Evolutionary conservation across 331 rosid genomes (phyloP), one percentile per base, ranked within the genome.

Genomic region (Acacia pycnantha): DNA sequence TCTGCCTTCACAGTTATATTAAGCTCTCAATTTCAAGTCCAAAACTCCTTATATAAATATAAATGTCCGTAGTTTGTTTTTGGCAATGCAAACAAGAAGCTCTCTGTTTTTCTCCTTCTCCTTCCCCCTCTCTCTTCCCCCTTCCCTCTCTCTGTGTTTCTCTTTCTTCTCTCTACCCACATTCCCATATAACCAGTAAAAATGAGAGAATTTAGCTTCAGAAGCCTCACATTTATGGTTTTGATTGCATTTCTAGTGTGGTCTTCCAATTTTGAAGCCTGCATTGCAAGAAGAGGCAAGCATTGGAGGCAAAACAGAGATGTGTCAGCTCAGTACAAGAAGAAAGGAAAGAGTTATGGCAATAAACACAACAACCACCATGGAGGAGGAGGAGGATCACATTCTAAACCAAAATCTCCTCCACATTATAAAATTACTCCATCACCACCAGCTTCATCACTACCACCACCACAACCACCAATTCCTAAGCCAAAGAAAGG

Each of bases 251-350:
- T 91, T 86, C 82, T 94, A 2, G 77, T 96, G 46, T 96, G 97
- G 95, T 92, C 87, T 65, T 84, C 89, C 3, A 96, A 88, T 68
- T 92, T 94, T 82, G 99, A 94, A 62, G 78, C 84, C 64, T 94
- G 98, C 95, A 88, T 87, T 91, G 99, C 92, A 11, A 91, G 97
- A 87, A 88, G 93, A 88, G 89, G 93, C 4, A 92, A 87, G 85
- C 98, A 93, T 83, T 92, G 96, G 98, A 93, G 91, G 81, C 87
- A 84, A 24, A 86, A 74, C 80, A 92, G 91, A 81, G 76, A 51
- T 48, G 43, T 78, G 41, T 83, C 92, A 2, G 61, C 83, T 48
- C 58, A 86, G 50, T 71, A 15, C 41, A 71, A 92, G 86, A 94
- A 88, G 84, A 92, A 87, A 82, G 93, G 90, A 68, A 86, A 91